These are phyloP conservation scores for Coniosporium apollinis DNA, from an alignment of 495 filamentous ascomycete species.

Conservation along the genomic window DNA sequence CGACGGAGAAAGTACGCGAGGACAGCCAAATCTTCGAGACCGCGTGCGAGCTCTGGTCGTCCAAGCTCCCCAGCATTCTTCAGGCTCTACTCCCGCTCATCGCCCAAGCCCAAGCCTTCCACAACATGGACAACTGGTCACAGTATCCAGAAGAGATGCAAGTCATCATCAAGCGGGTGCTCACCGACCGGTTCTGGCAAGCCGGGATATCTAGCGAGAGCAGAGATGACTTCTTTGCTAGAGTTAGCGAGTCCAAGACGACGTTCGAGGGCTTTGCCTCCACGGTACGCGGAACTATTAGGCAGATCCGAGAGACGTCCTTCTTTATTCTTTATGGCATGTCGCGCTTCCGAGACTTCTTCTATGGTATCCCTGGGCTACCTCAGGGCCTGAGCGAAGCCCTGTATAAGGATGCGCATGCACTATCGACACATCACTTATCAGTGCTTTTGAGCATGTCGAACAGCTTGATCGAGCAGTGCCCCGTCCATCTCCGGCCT, in stretches of 20 bases:
- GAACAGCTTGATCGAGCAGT: slow-evolving; percentile 75
- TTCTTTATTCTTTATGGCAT: slow-evolving; percentile 91
- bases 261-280: slow-evolving; percentile 91
- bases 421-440: slow-evolving; percentile 81
- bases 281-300: slow-evolving; percentile 69
- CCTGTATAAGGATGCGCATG: slow-evolving; percentile 65
- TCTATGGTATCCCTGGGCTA: slow-evolving; percentile 76
- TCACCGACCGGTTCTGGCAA: slow-evolving; percentile 98
- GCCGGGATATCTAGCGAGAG: slow-evolving; percentile 89
- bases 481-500: slow-evolving; percentile 55
- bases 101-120: slow-evolving; percentile 84
- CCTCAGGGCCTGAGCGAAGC: slow-evolving; percentile 71
- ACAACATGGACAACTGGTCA: slow-evolving; percentile 72
- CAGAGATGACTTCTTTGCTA: slow-evolving; percentile 89
- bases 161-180: slow-evolving; percentile 57
- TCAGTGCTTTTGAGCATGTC: slow-evolving; percentile 77
- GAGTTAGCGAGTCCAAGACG: slow-evolving; percentile 69
- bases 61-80: slow-evolving; percentile 64
- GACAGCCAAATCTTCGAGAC: slow-evolving; percentile 47
- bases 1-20: slow-evolving; percentile 72
- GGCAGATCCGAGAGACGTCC: slow-evolving; percentile 77
- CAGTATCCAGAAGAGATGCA: slow-evolving; percentile 63
- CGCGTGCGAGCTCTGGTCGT: slow-evolving; percentile 65
- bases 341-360: slow-evolving; percentile 68
- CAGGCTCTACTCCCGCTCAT: slow-evolving; percentile 77